Evolutionary conservation across 2,329 filamentous ascomycete species (phyloP).

Genomic region (Paecilomyces variotii): DNA sequence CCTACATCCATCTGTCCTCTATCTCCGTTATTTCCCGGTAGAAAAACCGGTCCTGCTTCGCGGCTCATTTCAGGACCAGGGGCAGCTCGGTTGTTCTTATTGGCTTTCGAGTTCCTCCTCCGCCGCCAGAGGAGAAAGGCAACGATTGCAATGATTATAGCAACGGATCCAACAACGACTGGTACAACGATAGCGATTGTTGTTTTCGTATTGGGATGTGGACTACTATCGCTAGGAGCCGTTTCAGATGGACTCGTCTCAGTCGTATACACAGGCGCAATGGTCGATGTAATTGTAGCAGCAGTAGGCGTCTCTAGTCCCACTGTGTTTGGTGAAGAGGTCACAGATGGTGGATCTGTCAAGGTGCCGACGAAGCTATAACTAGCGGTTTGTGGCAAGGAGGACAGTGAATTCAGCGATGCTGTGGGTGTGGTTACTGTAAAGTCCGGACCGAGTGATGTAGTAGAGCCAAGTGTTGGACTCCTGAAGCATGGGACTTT

Average conservation of each 20-base stretch:
- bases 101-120: neutral
- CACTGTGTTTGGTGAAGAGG: neutral
- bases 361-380: neutral
- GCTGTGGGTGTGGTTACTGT: neutral
- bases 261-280: neutral
- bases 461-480: neutral
- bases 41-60: neutral
- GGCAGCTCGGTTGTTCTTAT: neutral
- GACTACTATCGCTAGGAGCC: neutral
- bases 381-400: neutral
- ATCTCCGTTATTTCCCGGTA: neutral
- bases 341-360: neutral
- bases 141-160: constrained; percentile 13
- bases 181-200: neutral
- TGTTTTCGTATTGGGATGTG: neutral
- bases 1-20: neutral
- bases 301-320: neutral
- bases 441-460: neutral
- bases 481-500: neutral
- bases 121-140: constrained; percentile 13
- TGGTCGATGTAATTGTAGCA: neutral
- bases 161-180: neutral
- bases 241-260: neutral
- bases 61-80: neutral
- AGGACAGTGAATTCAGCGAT: neutral